Evolutionary conservation across 169 alveolate species (phyloP), one percentile per base, ranked within the genome.

Genomic region (Amoebophrya sp.): DNA sequence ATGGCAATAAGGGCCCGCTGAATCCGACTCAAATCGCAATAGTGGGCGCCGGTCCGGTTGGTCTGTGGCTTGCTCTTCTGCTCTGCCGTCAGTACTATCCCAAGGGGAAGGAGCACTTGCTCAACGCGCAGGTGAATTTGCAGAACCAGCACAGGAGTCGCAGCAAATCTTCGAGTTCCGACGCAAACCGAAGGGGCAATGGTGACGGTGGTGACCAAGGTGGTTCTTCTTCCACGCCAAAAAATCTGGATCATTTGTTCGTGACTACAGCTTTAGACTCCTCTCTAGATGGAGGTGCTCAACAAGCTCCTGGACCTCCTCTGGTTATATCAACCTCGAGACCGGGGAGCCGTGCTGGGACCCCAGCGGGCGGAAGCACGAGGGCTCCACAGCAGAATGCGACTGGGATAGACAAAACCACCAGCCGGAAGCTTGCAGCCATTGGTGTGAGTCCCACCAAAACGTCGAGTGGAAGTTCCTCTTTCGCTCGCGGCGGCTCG

Each of bases 61-160:
- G 83, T 6, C 33, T 65, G 2, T 65, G 83, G 83, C 33, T 65
- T 10, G 83, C 83, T 1, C 83, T 65, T 18, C 83, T 65, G 33
- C 83, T 65, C 2, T 65, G 83, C 83, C 83, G 83, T 26, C 33
- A 6, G 33, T 65, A 65, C 83, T 65, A 65, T 26, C 83, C 83
- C 10, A 65, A 65, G 83, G 83, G 83, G 26, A 65, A 65, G 83
- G 83, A 65, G 83, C 83, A 65, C 83, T 10, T 65, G 26, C 83
- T 65, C 36, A 10, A 1, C 3, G n/a, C 10, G 18, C 83, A 65
- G n/a, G n/a, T 65, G 39, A 36, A 29, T 12, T 29, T 36, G 2
- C 38, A 36, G 39, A 26, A 26, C n/a, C n/a, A 26, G 39, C n/a
- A 53, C 76, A 23, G 76, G 76, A 53, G 23, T 10, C 12, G 33